Evolutionary conservation across 2,329 filamentous ascomycete species (phyloP), one percentile per base, ranked within the genome.

Genomic region (Venturia pyrina): DNA sequence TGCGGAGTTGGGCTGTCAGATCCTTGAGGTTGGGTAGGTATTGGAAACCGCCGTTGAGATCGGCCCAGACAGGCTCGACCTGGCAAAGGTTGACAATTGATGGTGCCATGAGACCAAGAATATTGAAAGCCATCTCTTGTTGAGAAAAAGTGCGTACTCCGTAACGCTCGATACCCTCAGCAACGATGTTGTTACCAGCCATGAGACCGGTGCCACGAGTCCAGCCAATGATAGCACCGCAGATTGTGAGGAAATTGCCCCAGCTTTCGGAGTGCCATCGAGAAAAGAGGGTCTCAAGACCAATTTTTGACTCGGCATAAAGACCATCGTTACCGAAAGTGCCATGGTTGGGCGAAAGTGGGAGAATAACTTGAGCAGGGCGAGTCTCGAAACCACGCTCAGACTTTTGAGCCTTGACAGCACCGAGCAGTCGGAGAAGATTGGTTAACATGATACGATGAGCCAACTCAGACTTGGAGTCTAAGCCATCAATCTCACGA

Each of bases 391-490:
- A 96, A 66, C 90, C 91, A 70, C 90, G 87, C 70, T 89, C 84
- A 37, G 88, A 84, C 83, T 99, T 99, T 77, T 98, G 90, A 6
- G 87, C 79, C 84, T 98, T 99, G 79, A 99, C 89, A 69, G 82
- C 87, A 71, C 95, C 95, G 65, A 99, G 84, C 68, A 99, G 88
- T 71, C 95, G 91, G 69, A 98, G 82, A 11, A 99, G 83, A 78
- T 99, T 99, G 73, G 95, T 99, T 76, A 99, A 82, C 95, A 99
- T 98, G 81, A 99, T 97, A 70, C 95, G 91, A 78, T 99, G 95
- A 70, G 95, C 95, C 69, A 99, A 87, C 81, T 99, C 95, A 17
- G 95, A 98, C 79, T 95, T 96, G 69, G 93, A 97, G 78, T 99
- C 96, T 69, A 99, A 93, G 75, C 83, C 89, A 75, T 99, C 95